These are phyloP conservation scores for Ascochyta rabiei DNA, from an alignment of 2,329 filamentous ascomycete genomes.

Conservation along the genomic window DNA sequence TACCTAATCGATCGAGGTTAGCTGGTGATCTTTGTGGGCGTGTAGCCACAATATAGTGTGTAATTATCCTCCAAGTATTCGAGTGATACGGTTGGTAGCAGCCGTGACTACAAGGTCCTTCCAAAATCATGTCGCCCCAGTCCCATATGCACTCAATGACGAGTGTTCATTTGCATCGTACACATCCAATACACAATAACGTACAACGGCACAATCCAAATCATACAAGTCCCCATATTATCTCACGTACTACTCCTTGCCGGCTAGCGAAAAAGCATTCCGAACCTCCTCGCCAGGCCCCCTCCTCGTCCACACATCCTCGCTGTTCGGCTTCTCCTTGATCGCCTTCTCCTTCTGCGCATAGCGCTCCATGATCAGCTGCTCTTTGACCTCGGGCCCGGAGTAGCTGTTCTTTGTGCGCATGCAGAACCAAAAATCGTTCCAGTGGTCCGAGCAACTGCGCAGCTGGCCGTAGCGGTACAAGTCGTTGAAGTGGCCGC, in stretches of 20 bases:
- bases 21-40: no score
- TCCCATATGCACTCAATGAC: no score
- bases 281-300: conserved; percentile 47
- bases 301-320: conserved; percentile 87
- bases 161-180: not conserved
- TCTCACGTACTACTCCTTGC: conserved; percentile 9
- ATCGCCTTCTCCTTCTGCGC: conserved; percentile 70
- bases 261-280: conserved; percentile 33
- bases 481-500: conserved; percentile 88
- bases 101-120: not conserved
- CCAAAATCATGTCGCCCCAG: not conserved
- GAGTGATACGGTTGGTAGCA: not conserved
- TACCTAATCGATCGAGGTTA: no score
- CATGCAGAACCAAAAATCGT: conserved; percentile 99
- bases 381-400: conserved; percentile 62
- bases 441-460: conserved; percentile 83
- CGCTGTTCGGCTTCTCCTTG: conserved; percentile 74
- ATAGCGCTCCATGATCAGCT: conserved; percentile 69
- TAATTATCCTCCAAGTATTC: no score
- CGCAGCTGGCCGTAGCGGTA: conserved; percentile 84
- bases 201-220: not conserved
- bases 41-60: no score
- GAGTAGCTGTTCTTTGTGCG: conserved; percentile 68
- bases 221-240: not conserved
- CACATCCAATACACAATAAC: not conserved